Percentiles rank a stretch among this genome's conserved stretches.
phyloP scores from a whole-genome alignment of 1,284 basidiomycete genomes.

The Heterobasidion occidentale region DNA sequence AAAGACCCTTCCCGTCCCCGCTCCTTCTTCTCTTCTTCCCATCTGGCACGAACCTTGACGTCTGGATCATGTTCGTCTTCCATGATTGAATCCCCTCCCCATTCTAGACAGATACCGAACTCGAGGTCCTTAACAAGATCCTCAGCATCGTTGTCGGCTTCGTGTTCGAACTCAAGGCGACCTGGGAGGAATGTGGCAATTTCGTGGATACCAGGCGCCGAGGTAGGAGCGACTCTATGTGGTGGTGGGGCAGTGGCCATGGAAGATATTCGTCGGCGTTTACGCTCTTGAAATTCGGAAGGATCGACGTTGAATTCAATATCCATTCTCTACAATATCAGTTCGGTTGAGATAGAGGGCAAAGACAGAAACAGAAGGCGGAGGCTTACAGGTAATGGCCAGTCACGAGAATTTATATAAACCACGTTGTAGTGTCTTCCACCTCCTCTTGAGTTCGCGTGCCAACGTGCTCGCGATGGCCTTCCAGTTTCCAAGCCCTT shows the following conservation, averaged over 20 bases:
- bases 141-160: slow-evolving; percentile 95
- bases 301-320: slow-evolving; percentile 66
- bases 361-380: slow-evolving; percentile 1
- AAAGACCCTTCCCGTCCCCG: slow-evolving; percentile 12
- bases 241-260: slow-evolving; percentile 47
- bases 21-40: slow-evolving; percentile 53
- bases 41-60: slow-evolving; percentile 57
- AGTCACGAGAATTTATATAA: slow-evolving; percentile 73
- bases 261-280: slow-evolving; percentile 76
- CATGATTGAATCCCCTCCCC: slow-evolving; percentile 78
- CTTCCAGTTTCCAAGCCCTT: slow-evolving; percentile 96
- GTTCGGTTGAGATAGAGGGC: neutral
- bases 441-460: slow-evolving; percentile 94
- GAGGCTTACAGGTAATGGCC: slow-evolving; percentile 68
- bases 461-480: slow-evolving; percentile 96
- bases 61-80: slow-evolving; percentile 70
- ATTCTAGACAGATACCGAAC: slow-evolving; percentile 82
- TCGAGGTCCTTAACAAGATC: slow-evolving; percentile 94
- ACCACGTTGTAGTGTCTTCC: slow-evolving; percentile 84
- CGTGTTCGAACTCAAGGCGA: slow-evolving; percentile 95
- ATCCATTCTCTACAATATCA: slow-evolving; percentile 49
- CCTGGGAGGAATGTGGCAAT: slow-evolving; percentile 92
- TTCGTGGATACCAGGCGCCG: slow-evolving; percentile 92
- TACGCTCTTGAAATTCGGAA: slow-evolving; percentile 80
- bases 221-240: slow-evolving; percentile 78